Base-by-base conservation (phyloP, 495 filamentous ascomycete species). In the Daldinia bambusicola region DNA sequence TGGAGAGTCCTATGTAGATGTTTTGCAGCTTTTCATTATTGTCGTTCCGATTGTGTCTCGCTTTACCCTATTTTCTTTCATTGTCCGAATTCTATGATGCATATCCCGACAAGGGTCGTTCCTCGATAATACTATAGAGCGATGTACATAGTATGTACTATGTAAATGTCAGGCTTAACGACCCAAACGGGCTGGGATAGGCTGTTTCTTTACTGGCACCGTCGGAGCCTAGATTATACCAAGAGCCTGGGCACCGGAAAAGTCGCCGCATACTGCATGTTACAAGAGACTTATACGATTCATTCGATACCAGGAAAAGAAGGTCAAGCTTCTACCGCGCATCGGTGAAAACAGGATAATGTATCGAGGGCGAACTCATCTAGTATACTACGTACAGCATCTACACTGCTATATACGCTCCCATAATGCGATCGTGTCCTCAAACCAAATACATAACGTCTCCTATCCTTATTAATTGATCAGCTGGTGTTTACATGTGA, bases 231-330 rank as follows among this genome's bases (percentile, higher is more conserved):
- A 34, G 61, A 60, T 52, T 62, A 43, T 71, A 71, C 62, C 68
- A 71, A 71, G 63, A 63, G 55, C 36, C 69, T 71, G 52, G 69
- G 69, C 69, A 50, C 37, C 36, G 43, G 58, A 55, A 59, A 61
- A 58, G 18, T 40, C 30, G 62, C 51, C 36, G 34, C 12, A 48
- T 64, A 30, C 58, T 36, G 56, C 20, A 56, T 10, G 22, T 53
- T 30, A 53, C 30, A 45, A 32, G n/a, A n/a, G 7, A 20, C 20
- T 8, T 41, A n/a, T 34, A 36, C 20, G 4, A 30, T 53, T 36
- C 16, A 40, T 40, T 31, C 20, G 1, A 16, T 63, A 38, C 65
- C 50, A 36, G 18, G 48, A 67, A 67, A 38, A 61, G 65, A 67
- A 67, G 65, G 63, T 66, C 43, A 66, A 66, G 32, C 32, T 55